Percentiles rank a stretch among this genome's conserved stretches.
Evolutionary conservation across 2,329 filamentous ascomycete species (phyloP).

Genomic region (Cercospora zeae-maydis): DNA sequence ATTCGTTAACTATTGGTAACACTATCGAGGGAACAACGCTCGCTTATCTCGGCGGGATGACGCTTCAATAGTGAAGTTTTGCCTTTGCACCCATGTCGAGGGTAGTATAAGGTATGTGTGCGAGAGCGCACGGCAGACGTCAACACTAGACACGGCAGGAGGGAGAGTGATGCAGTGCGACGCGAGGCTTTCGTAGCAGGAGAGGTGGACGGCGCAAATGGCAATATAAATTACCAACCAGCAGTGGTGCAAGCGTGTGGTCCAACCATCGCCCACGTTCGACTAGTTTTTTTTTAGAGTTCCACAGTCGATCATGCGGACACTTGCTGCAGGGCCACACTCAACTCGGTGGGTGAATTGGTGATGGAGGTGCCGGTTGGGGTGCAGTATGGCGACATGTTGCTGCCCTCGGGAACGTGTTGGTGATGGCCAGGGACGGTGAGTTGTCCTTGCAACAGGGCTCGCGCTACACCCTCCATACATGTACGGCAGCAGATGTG

Average conservation of each 20-base stretch:
- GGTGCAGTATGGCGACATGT: neutral
- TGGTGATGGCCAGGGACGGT: neutral
- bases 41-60: slow-evolving; percentile 2
- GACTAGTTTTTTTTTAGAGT: no score
- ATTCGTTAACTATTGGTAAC: neutral
- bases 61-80: neutral
- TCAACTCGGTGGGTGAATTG: no score
- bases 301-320: slow-evolving; percentile 1
- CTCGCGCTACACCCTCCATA: neutral
- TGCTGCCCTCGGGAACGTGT: neutral
- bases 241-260: no score
- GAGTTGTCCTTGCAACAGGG: neutral
- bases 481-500: no score
- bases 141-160: neutral
- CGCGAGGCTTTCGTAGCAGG: no score
- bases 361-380: no score
- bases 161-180: no score
- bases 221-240: no score
- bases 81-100: neutral
- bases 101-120: neutral
- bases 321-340: neutral
- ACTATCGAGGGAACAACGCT: neutral
- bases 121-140: neutral
- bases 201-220: neutral
- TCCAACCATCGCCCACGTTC: no score